Base-by-base conservation (phyloP, 1,284 basidiomycete genomes). In the Amylostereum areolatum region DNA sequence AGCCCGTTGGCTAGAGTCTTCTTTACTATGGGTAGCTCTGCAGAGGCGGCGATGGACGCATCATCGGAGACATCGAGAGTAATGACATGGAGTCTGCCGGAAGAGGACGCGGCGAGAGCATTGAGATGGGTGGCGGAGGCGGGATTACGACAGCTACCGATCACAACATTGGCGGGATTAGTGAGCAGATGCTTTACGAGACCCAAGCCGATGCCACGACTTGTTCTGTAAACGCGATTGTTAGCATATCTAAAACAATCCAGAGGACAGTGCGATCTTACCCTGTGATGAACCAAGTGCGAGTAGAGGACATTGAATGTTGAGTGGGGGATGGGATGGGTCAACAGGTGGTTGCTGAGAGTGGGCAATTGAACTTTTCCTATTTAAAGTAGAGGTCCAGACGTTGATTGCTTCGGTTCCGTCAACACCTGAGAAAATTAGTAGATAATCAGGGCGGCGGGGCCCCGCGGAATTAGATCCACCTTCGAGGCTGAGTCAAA, bases 141-240 rank as follows among this genome's bases (percentile, higher is more conserved):
- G 2, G 62, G 62, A 9, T 49, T 57, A 7, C 63, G 59, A 52
- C 62, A 65, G n/a, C 62, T 55, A 24, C 63, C 65, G 41, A 67
- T 56, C 3, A 65, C 58, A 44, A 59, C 45, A 34, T 58, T 60
- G 4, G 52, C 49, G 9, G 57, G 46, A 9, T 58, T 55, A 29
- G 37, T 41, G 7, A 57, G 47, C 25, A 66, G 53, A 37, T 59
- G 61, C 30, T 51, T 52, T 33, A 62, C 59, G 45, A 63, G 51
- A 40, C 52, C 54, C 33, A 66, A 51, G 36, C 66, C 65, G 30
- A 66, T 60, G 35, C 65, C 64, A 11, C 63, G 60, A 24, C 59
- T 62, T 24, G 61, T 48, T 45, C 62, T 64, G 49, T 31, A 8
- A 11, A n/a, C 7, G 10, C 28, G 40, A 11, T 5, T 25, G 10